These are phyloP conservation scores for Boletus sp. DNA, from an alignment of 768 basidiomycete genomes.

Conservation along the genomic window DNA sequence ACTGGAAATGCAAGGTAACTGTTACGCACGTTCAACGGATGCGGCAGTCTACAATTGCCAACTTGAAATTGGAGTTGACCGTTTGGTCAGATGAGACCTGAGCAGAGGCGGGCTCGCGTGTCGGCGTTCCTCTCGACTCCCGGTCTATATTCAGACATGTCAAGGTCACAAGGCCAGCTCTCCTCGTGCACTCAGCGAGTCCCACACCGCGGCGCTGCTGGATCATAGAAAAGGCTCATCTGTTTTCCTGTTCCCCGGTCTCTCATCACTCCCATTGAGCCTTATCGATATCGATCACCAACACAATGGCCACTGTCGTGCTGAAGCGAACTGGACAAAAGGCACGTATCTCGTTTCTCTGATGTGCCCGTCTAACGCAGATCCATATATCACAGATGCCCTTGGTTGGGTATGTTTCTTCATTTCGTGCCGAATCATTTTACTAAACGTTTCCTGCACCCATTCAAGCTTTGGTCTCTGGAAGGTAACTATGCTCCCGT, in stretches of 20 bases:
- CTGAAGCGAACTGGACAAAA: constrained; percentile 62
- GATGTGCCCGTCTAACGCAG: not conserved
- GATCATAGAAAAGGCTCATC: constrained; percentile 8
- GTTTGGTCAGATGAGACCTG: no score
- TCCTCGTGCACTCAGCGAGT: not conserved
- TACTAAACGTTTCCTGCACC: constrained; percentile 2
- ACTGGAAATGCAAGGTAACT: not conserved
- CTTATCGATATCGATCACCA: constrained; percentile 12
- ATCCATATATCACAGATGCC: constrained; percentile 54
- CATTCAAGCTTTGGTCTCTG: constrained; percentile 62
- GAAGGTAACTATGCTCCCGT: constrained; percentile 46
- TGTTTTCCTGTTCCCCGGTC: not conserved
- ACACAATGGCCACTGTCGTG: constrained; percentile 48
- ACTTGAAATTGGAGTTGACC: no score
- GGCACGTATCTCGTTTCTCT: constrained; percentile 32
- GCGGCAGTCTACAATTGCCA: no score
- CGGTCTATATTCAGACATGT: constrained; percentile 27
- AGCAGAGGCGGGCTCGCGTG: not conserved
- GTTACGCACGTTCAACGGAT: no score
- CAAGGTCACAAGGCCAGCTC: constrained; percentile 7
- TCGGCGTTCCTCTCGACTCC: not conserved
- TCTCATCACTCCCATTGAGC: constrained; percentile 4
- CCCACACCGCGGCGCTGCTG: not conserved
- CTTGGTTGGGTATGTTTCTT: constrained; percentile 52
- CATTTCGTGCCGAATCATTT: not conserved